Conservation (phyloP, 1,139 yeast species). For the Geotrichum siamense region DNA sequence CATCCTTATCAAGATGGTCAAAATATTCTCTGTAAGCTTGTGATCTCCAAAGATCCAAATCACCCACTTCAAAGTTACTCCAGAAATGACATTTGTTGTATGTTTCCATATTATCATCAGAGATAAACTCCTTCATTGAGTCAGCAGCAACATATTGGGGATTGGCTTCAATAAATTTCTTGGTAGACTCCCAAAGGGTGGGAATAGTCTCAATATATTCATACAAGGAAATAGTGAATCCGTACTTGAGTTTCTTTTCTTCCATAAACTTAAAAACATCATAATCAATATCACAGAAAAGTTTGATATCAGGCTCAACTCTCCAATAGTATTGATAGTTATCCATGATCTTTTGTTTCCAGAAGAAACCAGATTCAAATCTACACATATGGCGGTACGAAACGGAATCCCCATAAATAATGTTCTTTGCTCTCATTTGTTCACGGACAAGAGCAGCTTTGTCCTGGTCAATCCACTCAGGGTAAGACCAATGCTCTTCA, state of each 20-base stretch:
- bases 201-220: conserved; percentile 77
- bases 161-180: conserved; percentile 53
- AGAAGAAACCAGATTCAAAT: conserved; percentile 87
- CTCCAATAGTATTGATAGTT: conserved; percentile 91
- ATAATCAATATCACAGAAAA: conserved; percentile 74
- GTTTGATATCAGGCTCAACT: conserved; percentile 84
- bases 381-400: conserved; percentile 88
- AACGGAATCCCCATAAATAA: conserved; percentile 62
- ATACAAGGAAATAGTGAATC: conserved; percentile 76
- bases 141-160: conserved; percentile 53
- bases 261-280: conserved; percentile 82
- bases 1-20: conserved; percentile 61
- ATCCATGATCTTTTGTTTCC: conserved; percentile 63
- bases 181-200: conserved; percentile 75
- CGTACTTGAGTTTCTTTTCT: conserved; percentile 65
- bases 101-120: conserved; percentile 55
- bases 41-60: conserved; percentile 67
- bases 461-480: conserved; percentile 56
- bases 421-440: conserved; percentile 41
- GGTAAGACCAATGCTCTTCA: conserved; percentile 68
- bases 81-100: conserved; percentile 86
- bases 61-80: conserved; percentile 87
- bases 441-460: conserved; percentile 52
- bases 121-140: conserved; percentile 62
- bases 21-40: conserved; percentile 63